Conservation (phyloP, 495 filamentous ascomycete genomes). For the Xanthoparmelia taractica region DNA sequence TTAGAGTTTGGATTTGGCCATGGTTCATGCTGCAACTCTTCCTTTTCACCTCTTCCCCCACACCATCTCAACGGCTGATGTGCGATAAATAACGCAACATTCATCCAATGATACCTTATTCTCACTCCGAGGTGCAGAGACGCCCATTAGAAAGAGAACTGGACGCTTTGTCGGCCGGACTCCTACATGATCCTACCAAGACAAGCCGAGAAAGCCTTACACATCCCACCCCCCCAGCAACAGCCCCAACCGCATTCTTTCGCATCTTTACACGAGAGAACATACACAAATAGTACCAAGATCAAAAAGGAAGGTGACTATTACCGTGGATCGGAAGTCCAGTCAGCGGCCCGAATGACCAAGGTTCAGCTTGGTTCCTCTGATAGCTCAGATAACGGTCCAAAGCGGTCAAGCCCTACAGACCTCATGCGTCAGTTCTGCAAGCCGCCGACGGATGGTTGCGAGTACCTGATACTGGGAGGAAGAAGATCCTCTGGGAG, state of each 20-base stretch:
- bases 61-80: conserved; percentile 5
- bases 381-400: background rate
- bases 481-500: conserved; percentile 13
- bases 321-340: background rate
- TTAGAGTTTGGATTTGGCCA: background rate
- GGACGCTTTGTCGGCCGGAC: background rate
- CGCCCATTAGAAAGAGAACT: background rate
- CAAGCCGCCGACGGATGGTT: conserved; percentile 16
- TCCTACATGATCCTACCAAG: background rate
- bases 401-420: conserved; percentile 8
- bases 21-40: background rate
- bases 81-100: background rate
- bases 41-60: background rate
- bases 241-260: conserved; percentile 4
- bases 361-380: background rate
- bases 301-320: background rate
- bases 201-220: background rate
- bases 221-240: background rate
- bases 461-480: conserved; percentile 12
- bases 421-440: background rate
- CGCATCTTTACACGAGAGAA: background rate
- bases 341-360: conserved; percentile 1
- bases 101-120: background rate
- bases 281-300: background rate
- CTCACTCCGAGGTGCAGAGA: background rate